Evolutionary conservation across 441 rosid genomes (phyloP).

Genomic region (Bruguiera hainesii): DNA sequence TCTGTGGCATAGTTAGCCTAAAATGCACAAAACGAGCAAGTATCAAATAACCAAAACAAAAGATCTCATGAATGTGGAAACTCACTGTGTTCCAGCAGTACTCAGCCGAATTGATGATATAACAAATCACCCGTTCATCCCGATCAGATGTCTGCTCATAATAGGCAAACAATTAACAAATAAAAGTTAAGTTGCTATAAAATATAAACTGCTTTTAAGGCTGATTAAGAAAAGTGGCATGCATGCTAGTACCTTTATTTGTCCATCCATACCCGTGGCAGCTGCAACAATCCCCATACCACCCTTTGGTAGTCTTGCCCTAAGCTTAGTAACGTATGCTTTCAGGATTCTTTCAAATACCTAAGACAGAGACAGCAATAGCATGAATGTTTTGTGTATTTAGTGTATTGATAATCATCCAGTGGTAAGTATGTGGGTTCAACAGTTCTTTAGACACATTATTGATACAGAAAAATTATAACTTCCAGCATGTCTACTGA

Average conservation of each 20-base stretch:
- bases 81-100: conserved; percentile 90
- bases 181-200: conserved; percentile 16
- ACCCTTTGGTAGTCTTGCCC: conserved; percentile 86
- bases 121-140: conserved; percentile 94
- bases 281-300: conserved; percentile 98
- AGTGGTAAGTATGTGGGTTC: conserved; percentile 4
- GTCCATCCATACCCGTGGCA: conserved; percentile 98
- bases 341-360: conserved; percentile 96
- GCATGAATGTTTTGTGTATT: background rate
- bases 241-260: conserved; percentile 64
- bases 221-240: background rate
- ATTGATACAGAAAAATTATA: background rate
- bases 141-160: conserved; percentile 81
- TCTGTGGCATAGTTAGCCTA: background rate
- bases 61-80: conserved; percentile 3
- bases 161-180: conserved; percentile 23
- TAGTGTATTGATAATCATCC: background rate
- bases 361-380: conserved; percentile 35
- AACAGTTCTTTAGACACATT: conserved; percentile 1
- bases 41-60: conserved; percentile 19
- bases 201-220: background rate
- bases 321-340: conserved; percentile 91
- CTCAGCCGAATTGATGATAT: conserved; percentile 96
- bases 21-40: conserved; percentile 9
- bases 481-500: too few relatives aligned